These are phyloP conservation scores for Penicillium sp. DNA, from an alignment of 2,329 filamentous ascomycete species.

Conservation along the genomic window DNA sequence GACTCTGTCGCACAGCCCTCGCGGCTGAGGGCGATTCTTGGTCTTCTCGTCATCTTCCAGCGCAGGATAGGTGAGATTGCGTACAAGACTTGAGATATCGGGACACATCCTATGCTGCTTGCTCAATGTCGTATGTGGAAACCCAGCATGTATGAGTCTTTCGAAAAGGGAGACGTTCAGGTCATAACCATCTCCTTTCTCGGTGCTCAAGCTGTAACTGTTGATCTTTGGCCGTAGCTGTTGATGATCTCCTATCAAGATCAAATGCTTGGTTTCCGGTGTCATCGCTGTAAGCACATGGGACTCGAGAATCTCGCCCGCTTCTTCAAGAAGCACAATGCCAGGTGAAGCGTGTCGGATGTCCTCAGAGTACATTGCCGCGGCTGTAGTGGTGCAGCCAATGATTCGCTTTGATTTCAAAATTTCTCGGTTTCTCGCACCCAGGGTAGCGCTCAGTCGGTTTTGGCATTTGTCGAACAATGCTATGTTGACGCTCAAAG, in stretches of 20 bases:
- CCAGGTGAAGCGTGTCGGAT: constrained; percentile 57
- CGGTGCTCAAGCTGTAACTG: constrained; percentile 60
- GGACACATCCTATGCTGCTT: constrained; percentile 69
- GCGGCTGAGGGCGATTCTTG: constrained; percentile 44
- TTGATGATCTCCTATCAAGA: constrained; percentile 71
- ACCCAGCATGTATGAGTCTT: constrained; percentile 58
- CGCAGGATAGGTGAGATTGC: constrained; percentile 60
- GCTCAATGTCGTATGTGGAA: constrained; percentile 53
- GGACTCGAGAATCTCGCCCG: constrained; percentile 68
- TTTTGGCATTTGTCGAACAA: constrained; percentile 15
- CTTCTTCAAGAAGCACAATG: constrained; percentile 67
- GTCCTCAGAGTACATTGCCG: constrained; percentile 59
- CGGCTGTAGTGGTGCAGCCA: constrained; percentile 68
- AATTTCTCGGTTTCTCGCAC: constrained; percentile 25
- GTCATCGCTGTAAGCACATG: constrained; percentile 63
- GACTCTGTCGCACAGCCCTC: constrained; percentile 59
- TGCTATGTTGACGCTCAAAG: constrained; percentile 12
- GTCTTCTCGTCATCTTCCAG: constrained; percentile 58
- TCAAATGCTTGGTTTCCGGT: constrained; percentile 57
- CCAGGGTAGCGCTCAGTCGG: constrained; percentile 7
- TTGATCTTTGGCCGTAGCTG: constrained; percentile 68
- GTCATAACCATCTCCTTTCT: constrained; percentile 64
- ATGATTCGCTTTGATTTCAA: constrained; percentile 61
- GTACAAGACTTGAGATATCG: constrained; percentile 61
- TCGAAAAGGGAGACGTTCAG: constrained; percentile 69